Evolutionary conservation across 768 basidiomycete genomes (phyloP).

Genomic region (Chlorophyllum brunneum): DNA sequence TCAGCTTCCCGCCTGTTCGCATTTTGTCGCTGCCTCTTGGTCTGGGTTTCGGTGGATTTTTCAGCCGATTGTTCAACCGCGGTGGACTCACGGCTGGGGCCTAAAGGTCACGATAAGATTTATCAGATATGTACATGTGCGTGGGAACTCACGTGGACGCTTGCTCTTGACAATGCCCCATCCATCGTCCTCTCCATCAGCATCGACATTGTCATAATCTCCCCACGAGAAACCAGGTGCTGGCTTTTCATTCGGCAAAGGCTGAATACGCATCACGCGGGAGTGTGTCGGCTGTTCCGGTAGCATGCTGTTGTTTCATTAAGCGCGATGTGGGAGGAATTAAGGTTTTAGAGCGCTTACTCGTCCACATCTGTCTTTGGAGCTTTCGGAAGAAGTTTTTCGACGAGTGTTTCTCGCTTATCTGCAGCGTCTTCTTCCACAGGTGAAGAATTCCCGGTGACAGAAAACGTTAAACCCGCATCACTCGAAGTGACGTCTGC

Average conservation of each 20-base stretch:
- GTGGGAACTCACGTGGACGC: slow-evolving; percentile 33
- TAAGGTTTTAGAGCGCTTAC: slow-evolving; percentile 22
- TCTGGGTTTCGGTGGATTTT: slow-evolving; percentile 49
- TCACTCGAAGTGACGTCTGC: slow-evolving; percentile 42
- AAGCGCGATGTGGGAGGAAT: background rate
- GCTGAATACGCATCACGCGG: slow-evolving; percentile 69
- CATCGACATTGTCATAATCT: slow-evolving; percentile 74
- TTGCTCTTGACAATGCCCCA: slow-evolving; percentile 76
- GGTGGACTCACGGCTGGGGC: too few species aligned
- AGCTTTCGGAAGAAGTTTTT: slow-evolving; percentile 61
- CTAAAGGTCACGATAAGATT: slow-evolving; percentile 1
- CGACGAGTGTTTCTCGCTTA: slow-evolving; percentile 47
- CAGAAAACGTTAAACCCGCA: slow-evolving; percentile 48
- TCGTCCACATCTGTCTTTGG: slow-evolving; percentile 67
- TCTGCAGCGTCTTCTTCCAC: slow-evolving; percentile 27
- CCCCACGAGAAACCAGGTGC: slow-evolving; percentile 69
- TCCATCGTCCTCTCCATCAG: slow-evolving; percentile 71
- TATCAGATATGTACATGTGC: background rate
- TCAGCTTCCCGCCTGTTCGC: slow-evolving; percentile 51
- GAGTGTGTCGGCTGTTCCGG: slow-evolving; percentile 51
- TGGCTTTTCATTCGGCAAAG: slow-evolving; percentile 52
- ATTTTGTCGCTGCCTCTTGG: slow-evolving; percentile 72
- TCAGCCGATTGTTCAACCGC: too few species aligned
- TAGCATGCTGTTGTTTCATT: slow-evolving; percentile 57
- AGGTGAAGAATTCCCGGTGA: slow-evolving; percentile 33